Base-by-base conservation (phyloP, 2,329 filamentous ascomycete genomes). In the Pezicula carpinea region DNA sequence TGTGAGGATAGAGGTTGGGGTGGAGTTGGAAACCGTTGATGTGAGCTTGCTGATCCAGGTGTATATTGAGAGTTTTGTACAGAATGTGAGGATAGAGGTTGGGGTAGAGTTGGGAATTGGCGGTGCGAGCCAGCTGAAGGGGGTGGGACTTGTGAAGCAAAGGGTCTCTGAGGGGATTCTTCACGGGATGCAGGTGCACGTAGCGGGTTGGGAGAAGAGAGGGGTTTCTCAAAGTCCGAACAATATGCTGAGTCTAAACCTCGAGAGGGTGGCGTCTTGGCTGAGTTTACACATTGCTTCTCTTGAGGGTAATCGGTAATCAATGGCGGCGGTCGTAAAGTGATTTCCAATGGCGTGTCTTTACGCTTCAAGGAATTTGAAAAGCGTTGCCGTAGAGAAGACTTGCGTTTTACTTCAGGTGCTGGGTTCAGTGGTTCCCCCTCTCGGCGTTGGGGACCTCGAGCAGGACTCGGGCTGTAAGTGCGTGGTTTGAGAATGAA, bases 231-330 rank as follows among this genome's bases (percentile, higher is more conserved):
- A 13, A 58, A 53, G 43, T 63, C 60, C 5, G 59, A 62, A 44
- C 56, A 62, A 42, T 63, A 62, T 15, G 59, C 59, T 31, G 60
- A 62, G 42, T 63, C 60, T n/a, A 62, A 42, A n/a, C 57, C 59
- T 21, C 54, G 55, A n/a, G 57, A 62, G 7, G 60, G 51, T 8
- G 59, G 56, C 18, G 59, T 53, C 17, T 48, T 54, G 5, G 52
- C 32, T 7, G 48, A 47, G 17, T 48, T 43, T 40, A 55, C 50
- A 17, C 42, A 43, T 15, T 47, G 23, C 14, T 34, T 29, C n/a
- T 21, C 43, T 29, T 36, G 38, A 5, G 39, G 34, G 34, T 44
- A 19, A 14, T 48, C 44, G 39, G 15, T 18, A 19, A 31, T 22
- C 19, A 40, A 34, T 33, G 47, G 40, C 46, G 48, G 32, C 43